Evolutionary conservation across 352 stramenopile species (phyloP).

Genomic region (Phytophthora crassamura): DNA sequence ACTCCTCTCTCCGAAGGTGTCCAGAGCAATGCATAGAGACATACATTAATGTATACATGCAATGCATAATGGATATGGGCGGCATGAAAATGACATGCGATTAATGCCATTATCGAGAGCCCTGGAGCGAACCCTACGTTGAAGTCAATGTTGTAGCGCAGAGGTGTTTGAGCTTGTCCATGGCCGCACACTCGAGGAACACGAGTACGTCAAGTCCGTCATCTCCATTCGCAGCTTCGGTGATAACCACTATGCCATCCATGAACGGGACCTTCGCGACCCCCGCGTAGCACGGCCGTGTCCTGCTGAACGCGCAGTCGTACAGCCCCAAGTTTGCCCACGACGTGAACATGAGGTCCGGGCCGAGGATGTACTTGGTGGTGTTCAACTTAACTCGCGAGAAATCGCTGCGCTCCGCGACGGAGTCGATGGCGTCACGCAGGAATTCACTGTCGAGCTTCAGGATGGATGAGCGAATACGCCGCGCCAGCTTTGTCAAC

Average conservation of each 20-base stretch:
- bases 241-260: conserved; percentile 15
- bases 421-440: conserved; percentile 4
- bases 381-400: background rate
- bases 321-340: conserved; percentile 20
- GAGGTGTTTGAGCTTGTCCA: conserved; percentile 21
- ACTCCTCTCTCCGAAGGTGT: conserved; percentile 6
- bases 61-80: too few species aligned
- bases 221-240: conserved; percentile 13
- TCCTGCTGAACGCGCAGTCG: conserved; percentile 9
- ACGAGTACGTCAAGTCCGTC: conserved; percentile 35
- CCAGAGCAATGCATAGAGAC: too few species aligned
- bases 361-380: conserved; percentile 20
- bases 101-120: too few species aligned
- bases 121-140: too few species aligned
- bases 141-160: background rate
- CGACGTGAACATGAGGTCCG: conserved; percentile 23
- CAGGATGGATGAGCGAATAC: too few species aligned
- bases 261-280: conserved; percentile 15
- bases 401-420: conserved; percentile 4
- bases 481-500: too few species aligned
- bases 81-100: too few species aligned
- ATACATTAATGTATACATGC: too few species aligned
- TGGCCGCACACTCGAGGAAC: conserved; percentile 21
- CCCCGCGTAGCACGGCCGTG: conserved; percentile 8
- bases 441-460: too few species aligned